These are phyloP conservation scores for Pestalotiopsis sp. DNA, from an alignment of 2,329 filamentous ascomycete species.

Conservation along the genomic window DNA sequence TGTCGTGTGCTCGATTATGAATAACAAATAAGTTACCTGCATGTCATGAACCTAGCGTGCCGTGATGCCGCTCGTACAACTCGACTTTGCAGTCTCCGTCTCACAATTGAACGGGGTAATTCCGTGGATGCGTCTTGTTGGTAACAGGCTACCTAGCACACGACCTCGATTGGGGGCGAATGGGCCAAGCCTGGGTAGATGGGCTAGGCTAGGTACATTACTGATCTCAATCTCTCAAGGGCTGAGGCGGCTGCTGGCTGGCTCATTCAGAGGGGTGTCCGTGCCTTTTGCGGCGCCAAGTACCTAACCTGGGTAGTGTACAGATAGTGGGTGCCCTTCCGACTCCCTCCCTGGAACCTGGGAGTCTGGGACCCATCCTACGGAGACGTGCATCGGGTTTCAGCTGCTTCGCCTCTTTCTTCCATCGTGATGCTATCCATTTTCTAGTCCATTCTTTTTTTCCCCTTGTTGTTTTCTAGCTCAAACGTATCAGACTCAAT, in stretches of 20 bases:
- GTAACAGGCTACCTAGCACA: no score
- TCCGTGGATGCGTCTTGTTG: neutral
- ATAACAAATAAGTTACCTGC: no score
- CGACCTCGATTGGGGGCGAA: no score
- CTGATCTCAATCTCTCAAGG: neutral
- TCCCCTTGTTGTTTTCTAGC: neutral
- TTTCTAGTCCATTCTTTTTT: neutral
- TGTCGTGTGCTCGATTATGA: neutral
- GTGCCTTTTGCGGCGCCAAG: neutral
- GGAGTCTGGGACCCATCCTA: neutral
- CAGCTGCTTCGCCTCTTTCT: neutral
- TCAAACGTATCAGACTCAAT: neutral
- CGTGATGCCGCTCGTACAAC: no score
- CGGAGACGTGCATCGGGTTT: neutral
- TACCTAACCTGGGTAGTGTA: neutral
- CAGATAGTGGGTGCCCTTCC: neutral
- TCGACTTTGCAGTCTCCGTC: neutral
- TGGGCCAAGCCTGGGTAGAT: no score
- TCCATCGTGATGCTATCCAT: neutral
- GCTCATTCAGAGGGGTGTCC: neutral
- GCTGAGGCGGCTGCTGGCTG: neutral
- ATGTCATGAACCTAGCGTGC: no score
- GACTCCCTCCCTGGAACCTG: neutral
- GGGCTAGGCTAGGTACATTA: neutral
- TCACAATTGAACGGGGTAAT: neutral